Percentiles rank a stretch among this genome's conserved stretches.
Conservation (phyloP, 1,284 basidiomycete species). For the Uromyces viciae-fabae region DNA sequence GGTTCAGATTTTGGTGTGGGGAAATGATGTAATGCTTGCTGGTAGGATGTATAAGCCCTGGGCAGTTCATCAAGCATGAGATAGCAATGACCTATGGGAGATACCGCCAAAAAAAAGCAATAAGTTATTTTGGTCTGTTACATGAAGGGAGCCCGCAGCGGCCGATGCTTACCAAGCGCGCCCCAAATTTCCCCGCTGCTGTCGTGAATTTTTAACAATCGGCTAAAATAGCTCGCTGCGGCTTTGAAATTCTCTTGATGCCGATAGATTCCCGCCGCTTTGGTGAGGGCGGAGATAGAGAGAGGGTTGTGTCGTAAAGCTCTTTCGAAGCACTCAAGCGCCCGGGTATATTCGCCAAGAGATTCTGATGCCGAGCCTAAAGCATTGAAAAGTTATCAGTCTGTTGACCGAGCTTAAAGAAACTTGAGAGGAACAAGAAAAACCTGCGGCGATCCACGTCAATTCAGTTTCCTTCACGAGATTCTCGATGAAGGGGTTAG, state of each 20-base stretch:
- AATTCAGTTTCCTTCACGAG: constrained; percentile 29
- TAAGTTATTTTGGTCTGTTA: constrained; percentile 46
- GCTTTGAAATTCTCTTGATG: constrained; percentile 59
- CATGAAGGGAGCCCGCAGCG: not conserved
- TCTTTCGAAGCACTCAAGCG: constrained; percentile 81
- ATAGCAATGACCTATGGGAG: constrained; percentile 76
- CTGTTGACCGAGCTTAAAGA: constrained; percentile 48
- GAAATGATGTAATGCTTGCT: constrained; percentile 91
- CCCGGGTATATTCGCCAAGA: constrained; percentile 83
- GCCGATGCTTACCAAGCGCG: constrained; percentile 65
- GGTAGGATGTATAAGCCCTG: constrained; percentile 97
- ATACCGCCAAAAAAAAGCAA: not conserved
- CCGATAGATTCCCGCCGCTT: constrained; percentile 69
- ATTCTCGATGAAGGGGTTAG: constrained; percentile 20
- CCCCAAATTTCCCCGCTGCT: constrained; percentile 94
- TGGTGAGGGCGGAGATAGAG: constrained; percentile 78
- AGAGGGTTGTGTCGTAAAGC: constrained; percentile 86
- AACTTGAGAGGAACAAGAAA: not conserved
- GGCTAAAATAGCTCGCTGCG: constrained; percentile 52
- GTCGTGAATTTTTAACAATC: constrained; percentile 65
- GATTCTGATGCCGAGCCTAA: constrained; percentile 66
- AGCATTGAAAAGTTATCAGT: constrained; percentile 46
- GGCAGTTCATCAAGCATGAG: constrained; percentile 99
- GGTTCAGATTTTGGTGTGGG: constrained; percentile 97
- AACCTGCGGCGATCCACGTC: constrained; percentile 34